Percentiles rank a stretch among this genome's conserved stretches.
Evolutionary conservation across 768 basidiomycete genomes (phyloP).

Genomic region (Strobilomyces dryophilus): DNA sequence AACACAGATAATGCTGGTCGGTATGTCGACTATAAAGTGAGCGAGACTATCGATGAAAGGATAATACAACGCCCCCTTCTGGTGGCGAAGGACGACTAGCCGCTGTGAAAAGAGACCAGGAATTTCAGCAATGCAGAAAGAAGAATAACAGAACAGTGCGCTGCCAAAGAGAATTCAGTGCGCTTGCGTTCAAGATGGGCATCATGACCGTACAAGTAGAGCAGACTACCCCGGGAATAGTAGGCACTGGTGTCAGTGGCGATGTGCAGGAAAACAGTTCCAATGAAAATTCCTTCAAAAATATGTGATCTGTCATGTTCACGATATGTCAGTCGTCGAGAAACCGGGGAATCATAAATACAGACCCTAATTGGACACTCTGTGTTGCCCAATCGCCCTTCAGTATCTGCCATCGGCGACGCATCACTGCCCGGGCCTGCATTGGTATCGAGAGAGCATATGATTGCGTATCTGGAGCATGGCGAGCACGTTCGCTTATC

Average conservation of each 20-base stretch:
- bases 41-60: slow-evolving; percentile 45
- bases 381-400: slow-evolving; percentile 36
- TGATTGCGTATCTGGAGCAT: slow-evolving; percentile 37
- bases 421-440: slow-evolving; percentile 43
- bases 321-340: background rate
- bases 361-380: slow-evolving; percentile 33
- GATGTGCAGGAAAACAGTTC: slow-evolving; percentile 41
- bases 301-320: slow-evolving; percentile 33
- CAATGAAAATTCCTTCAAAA: slow-evolving; percentile 20
- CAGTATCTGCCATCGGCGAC: slow-evolving; percentile 43
- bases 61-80: slow-evolving; percentile 44
- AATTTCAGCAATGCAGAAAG: slow-evolving; percentile 52
- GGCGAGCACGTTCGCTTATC: slow-evolving; percentile 46
- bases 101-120: slow-evolving; percentile 43
- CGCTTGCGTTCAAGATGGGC: background rate
- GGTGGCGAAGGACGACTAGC: slow-evolving; percentile 39
- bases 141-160: slow-evolving; percentile 46
- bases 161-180: slow-evolving; percentile 28
- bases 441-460: slow-evolving; percentile 43
- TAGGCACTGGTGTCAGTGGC: slow-evolving; percentile 30
- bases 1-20: slow-evolving; percentile 31
- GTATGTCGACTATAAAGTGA: slow-evolving; percentile 42
- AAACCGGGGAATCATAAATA: slow-evolving; percentile 4
- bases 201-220: slow-evolving; percentile 58
- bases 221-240: slow-evolving; percentile 63